Conservation (phyloP, 495 filamentous ascomycete genomes). For the Penicillium nucicola region DNA sequence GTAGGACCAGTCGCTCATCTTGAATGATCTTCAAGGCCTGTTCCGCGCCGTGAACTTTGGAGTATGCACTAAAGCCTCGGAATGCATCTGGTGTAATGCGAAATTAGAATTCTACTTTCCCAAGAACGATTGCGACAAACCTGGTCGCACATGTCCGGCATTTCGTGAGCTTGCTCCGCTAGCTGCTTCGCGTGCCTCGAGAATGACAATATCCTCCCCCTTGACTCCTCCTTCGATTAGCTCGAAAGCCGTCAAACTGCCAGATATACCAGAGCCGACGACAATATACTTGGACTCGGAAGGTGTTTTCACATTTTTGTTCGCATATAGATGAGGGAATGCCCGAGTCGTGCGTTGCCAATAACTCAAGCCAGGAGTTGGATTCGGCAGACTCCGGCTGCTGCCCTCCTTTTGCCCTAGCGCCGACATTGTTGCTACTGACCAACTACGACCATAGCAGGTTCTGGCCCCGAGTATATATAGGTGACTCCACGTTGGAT, state of each 20-base stretch:
- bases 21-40: slow-evolving; percentile 29
- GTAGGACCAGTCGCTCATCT: slow-evolving; percentile 25
- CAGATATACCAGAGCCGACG: slow-evolving; percentile 30
- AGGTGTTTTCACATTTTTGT: slow-evolving; percentile 10
- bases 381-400: slow-evolving; percentile 24
- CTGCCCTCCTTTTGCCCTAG: not conserved
- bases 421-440: too few relatives aligned
- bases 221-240: slow-evolving; percentile 20
- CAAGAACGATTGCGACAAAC: slow-evolving; percentile 5
- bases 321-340: slow-evolving; percentile 21
- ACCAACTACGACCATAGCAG: too few relatives aligned
- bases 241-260: slow-evolving; percentile 25
- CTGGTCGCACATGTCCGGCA: slow-evolving; percentile 33
- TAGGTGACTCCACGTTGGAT: too few relatives aligned
- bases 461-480: too few relatives aligned
- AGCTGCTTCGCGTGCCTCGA: slow-evolving; percentile 32
- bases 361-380: slow-evolving; percentile 24
- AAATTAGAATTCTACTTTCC: not conserved
- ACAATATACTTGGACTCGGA: slow-evolving; percentile 18
- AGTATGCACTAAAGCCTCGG: slow-evolving; percentile 29
- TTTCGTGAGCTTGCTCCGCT: slow-evolving; percentile 31
- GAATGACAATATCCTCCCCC: slow-evolving; percentile 23
- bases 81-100: slow-evolving; percentile 22
- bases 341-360: slow-evolving; percentile 34
- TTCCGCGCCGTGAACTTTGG: slow-evolving; percentile 25